A percentile compares a stretch with the other conserved stretches of the same genome.
phyloP scores from a whole-genome alignment of 2,329 filamentous ascomycete genomes.

The Arthrinium phaeospermum region DNA sequence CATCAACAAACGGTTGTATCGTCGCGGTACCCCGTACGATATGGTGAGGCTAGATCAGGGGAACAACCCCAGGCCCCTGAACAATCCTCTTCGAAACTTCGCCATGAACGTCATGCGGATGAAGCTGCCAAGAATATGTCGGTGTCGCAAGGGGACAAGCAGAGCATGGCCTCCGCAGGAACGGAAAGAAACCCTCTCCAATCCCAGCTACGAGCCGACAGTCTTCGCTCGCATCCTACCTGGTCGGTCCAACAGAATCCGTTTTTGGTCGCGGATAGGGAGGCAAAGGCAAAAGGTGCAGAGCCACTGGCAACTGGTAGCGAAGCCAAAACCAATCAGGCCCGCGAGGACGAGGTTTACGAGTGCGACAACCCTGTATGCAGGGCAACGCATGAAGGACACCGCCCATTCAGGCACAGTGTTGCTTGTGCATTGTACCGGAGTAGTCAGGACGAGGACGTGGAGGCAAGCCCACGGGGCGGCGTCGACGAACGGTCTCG shows the following conservation, averaged over 20 bases:
- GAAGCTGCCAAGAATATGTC: background rate
- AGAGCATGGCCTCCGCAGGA: background rate
- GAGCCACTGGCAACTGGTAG: background rate
- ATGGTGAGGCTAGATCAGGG: background rate
- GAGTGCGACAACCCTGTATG: slow-evolving; percentile 38
- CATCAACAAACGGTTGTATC: background rate
- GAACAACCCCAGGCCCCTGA: background rate
- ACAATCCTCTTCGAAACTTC: background rate
- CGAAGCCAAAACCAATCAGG: too few relatives aligned
- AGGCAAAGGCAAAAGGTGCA: slow-evolving; percentile 14
- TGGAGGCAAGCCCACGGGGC: background rate
- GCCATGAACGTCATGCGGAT: background rate
- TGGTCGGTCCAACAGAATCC: slow-evolving; percentile 30
- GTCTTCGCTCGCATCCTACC: slow-evolving; percentile 11
- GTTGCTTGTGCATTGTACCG: slow-evolving; percentile 37
- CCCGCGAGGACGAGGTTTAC: background rate
- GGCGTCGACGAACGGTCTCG: slow-evolving; percentile 4
- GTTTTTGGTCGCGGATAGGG: slow-evolving; percentile 33
- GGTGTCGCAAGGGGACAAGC: background rate
- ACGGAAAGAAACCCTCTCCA: background rate
- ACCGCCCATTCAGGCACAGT: slow-evolving; percentile 40
- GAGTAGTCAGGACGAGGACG: slow-evolving; percentile 28
- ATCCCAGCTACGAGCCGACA: background rate
- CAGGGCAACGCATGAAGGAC: slow-evolving; percentile 36
- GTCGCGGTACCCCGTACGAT: background rate